Base-by-base conservation (phyloP, 345 rosid genomes). In the Cardamine chenopodiifolia region DNA sequence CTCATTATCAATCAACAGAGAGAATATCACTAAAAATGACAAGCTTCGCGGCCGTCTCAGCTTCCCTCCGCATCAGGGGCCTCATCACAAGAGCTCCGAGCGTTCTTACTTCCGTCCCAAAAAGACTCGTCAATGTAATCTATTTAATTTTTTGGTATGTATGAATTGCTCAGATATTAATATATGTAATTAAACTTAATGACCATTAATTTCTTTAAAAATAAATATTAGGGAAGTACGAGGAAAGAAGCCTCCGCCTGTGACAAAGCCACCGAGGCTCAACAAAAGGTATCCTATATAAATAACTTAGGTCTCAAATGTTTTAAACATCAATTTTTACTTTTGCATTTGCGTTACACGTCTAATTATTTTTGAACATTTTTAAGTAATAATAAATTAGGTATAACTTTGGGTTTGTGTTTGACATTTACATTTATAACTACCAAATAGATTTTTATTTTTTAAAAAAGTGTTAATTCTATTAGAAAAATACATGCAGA, bases 201-300 rank as follows among this genome's bases (percentile, higher is more conserved):
- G 10, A 37, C 2, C 3, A 3, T 14, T 68, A 25, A 28, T n/a
- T 48, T 19, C 19, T 66, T 25, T n/a, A 8, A 32, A 32, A 17
- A 13, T 54, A 22, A 29, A 29, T 8, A 42, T n/a, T 31, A 76
- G 80, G 75, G 64, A 10, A 35, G 45, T 70, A 70, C 59, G 23
- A 54, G 45, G 54, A 78, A 73, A 29, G 81, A 78, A 34, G 74
- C 78, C 14, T 78, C 81, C 35, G 78, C 67, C 22, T 49, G 69
- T 52, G 78, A 71, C 67, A 78, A 72, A 59, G 78, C 78, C 32
- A 26, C 81, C 11, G 81, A 78, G 20, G 70, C 78, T 32, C 75
- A 76, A 56, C 75, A 76, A 62, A 76, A 76, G 71, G 80, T 76
- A 49, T 14, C 29, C 4, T 37, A 25, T 25, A 11, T 28, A 12